Evolutionary conservation across 1,284 basidiomycete species (phyloP).

Genomic region (Fomitopsis schrenkii): DNA sequence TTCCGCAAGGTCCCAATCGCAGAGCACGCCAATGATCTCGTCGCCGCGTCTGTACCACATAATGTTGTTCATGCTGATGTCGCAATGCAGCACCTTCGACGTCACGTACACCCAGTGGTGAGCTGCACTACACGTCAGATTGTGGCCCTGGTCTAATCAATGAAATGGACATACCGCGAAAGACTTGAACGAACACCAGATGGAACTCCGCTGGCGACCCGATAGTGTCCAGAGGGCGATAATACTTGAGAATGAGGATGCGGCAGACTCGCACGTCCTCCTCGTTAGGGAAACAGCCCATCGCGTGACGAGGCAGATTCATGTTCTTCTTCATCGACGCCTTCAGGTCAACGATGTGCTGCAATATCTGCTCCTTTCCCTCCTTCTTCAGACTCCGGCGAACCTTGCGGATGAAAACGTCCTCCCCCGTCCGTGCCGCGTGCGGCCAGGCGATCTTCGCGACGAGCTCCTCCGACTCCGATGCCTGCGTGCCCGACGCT

Average conservation of each 20-base stretch:
- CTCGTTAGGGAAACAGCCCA: background rate
- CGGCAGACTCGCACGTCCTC: background rate
- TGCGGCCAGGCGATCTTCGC: slow-evolving; percentile 1
- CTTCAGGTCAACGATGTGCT: slow-evolving; percentile 3
- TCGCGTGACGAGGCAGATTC: background rate
- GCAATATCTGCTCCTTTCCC: background rate
- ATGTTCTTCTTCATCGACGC: background rate
- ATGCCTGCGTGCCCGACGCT: background rate
- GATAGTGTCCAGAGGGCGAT: background rate
- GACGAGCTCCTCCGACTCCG: background rate
- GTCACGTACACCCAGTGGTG: background rate
- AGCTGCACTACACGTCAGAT: background rate
- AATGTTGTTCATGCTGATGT: slow-evolving; percentile 14
- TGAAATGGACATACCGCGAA: background rate
- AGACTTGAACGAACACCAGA: background rate
- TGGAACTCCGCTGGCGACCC: background rate
- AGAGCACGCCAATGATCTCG: slow-evolving; percentile 19
- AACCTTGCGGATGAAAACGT: background rate
- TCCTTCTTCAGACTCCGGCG: background rate
- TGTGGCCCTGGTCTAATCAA: no score
- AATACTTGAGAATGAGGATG: background rate
- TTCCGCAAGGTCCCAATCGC: slow-evolving; percentile 21
- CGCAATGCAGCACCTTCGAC: background rate
- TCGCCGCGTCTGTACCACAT: slow-evolving; percentile 16
- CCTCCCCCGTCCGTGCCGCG: background rate